Evolutionary conservation across 2,329 filamentous ascomycete genomes (phyloP).

Genomic region (Emmonsiellopsis sp.): DNA sequence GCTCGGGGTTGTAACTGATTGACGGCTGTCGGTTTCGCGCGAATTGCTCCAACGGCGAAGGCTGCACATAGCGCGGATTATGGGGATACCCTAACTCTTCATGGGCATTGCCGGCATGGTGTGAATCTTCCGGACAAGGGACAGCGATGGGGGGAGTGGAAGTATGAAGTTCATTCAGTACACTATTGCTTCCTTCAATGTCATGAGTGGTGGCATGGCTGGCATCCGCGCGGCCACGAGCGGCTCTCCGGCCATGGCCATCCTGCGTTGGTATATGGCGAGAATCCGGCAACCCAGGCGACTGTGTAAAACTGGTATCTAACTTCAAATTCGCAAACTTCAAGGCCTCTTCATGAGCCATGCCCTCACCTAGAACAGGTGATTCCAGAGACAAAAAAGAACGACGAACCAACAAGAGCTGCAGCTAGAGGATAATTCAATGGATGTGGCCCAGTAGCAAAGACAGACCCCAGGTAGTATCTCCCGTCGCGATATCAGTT

Average conservation of each 20-base stretch:
- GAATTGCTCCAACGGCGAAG: conserved; percentile 33
- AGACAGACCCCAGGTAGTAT: background rate
- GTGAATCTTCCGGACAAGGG: conserved; percentile 28
- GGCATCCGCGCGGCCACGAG: background rate
- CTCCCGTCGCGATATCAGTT: background rate
- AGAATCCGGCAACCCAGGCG: background rate
- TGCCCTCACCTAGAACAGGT: conserved; percentile 22
- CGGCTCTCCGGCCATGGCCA: background rate
- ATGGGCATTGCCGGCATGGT: conserved; percentile 5
- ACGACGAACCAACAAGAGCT: background rate
- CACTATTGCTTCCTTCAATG: conserved; percentile 31
- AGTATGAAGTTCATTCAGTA: conserved; percentile 30
- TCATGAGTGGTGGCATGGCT: conserved; percentile 13
- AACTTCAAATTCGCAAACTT: conserved; percentile 28
- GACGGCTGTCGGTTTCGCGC: conserved; percentile 31
- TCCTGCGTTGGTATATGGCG: background rate
- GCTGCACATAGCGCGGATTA: conserved; percentile 26
- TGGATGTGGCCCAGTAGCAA: background rate
- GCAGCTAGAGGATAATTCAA: background rate
- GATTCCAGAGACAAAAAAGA: conserved; percentile 5
- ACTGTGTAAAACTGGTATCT: conserved; percentile 25
- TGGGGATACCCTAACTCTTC: conserved; percentile 25
- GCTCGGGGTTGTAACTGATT: conserved; percentile 33
- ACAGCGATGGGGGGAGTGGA: conserved; percentile 37
- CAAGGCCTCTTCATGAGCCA: conserved; percentile 29